Base-by-base conservation (phyloP, 345 rosid species). In the Populus simonii region DNA sequence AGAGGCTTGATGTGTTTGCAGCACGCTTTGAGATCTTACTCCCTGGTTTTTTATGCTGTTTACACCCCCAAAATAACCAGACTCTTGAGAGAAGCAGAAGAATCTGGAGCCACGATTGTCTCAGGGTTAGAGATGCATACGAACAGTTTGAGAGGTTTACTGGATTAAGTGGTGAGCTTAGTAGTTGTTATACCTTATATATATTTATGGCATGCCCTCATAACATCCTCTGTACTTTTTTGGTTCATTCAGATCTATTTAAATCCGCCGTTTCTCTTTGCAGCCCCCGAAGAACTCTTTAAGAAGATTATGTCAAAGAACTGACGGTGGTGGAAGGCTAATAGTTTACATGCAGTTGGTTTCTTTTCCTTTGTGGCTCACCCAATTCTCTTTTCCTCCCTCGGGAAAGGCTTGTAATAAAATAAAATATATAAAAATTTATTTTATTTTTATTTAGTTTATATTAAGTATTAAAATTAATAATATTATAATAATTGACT, bases 211-310 rank as follows among this genome's bases (percentile, higher is more conserved):
- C 38, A 49, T 39, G 16, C 9, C 23, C 16, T 63, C 33, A 3
- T 33, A 33, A 2, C 0, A 20, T 66, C 35, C 6, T n/a, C 53
- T 53, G 17, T 27, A 35, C 33, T 74, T 36, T 8, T 63, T 12
- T 3, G n/a, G 35, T 55, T 43, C 74, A 3, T 45, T 67, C 68
- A 62, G 45, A 76, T n/a, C 70, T 8, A 23, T 65, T 18, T 73
- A 29, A 39, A 39, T 20, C 39, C 47, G 66, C 25, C 20, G 55
- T 69, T 67, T 74, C 31, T 29, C 31, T 67, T 72, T 83, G 84
- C 91, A 96, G 98, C 97, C 63, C 97, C 97, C 31, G 92, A 86
- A 87, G 97, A 96, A 79, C 90, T 85, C 23, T 93, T 90, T 29
- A 77, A 85, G 80, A 85, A 86, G 81, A 85, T 81, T 41, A 84